Evolutionary conservation across 2,329 filamentous ascomycete genomes (phyloP).

Genomic region (Ophiostoma populinum): DNA sequence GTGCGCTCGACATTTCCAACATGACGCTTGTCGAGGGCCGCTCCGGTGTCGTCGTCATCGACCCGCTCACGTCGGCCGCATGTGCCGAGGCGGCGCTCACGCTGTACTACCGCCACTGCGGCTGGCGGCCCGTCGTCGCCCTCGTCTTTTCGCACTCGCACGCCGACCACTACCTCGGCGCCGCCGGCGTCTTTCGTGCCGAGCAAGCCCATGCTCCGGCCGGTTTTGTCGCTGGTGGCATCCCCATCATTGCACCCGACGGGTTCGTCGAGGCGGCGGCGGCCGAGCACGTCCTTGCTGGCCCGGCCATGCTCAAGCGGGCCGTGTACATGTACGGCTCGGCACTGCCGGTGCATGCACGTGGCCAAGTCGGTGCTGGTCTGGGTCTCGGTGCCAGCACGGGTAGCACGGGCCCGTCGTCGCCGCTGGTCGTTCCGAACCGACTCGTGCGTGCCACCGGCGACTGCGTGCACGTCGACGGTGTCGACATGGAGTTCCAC

Average conservation of each 20-base stretch:
- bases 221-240: too few species aligned
- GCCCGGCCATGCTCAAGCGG: constrained; percentile 5
- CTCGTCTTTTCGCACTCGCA: constrained; percentile 6
- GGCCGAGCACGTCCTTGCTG: constrained; percentile 1
- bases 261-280: constrained; percentile 4
- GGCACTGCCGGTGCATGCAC: constrained; percentile 1
- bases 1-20: constrained; percentile 6
- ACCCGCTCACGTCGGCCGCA: constrained; percentile 2
- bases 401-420: too few species aligned
- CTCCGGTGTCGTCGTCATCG: constrained; percentile 1
- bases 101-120: constrained; percentile 4
- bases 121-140: constrained; percentile 1
- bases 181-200: background rate
- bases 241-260: constrained; percentile 3
- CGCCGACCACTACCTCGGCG: constrained; percentile 3
- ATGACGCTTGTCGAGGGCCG: constrained; percentile 5
- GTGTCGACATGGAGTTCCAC: constrained; percentile 4
- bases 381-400: constrained; percentile 1
- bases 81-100: constrained; percentile 1
- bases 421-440: constrained; percentile 1
- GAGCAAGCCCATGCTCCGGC: background rate
- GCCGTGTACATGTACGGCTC: constrained; percentile 5
- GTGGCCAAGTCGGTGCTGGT: background rate
- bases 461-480: too few species aligned
- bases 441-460: background rate